Evolutionary conservation across 371 early-diverging fungal species (phyloP), one percentile per base, ranked within the genome.

Genomic region (Mortierella sp.): DNA sequence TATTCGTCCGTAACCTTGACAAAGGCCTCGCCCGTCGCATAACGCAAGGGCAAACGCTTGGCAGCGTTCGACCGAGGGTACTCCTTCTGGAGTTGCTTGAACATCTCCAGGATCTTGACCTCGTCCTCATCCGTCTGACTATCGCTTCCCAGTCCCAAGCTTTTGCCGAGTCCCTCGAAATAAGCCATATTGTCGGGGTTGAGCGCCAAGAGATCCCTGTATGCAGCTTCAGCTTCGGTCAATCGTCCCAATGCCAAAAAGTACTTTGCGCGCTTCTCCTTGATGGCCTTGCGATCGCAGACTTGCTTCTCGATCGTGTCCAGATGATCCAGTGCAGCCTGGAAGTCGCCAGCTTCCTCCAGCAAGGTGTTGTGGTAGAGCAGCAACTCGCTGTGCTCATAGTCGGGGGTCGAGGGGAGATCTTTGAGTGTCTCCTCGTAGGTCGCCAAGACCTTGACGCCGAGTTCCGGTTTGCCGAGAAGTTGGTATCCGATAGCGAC

Each of bases 401-500:
- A 96, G 71, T 90, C 92, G 32, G 82, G 86, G 35, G 87, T 89
- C 11, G 88, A 84, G 10, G 89, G 88, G 18, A 90, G 80, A 68
- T 88, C 91, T 90, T 93, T 94, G 79, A 95, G 83, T 38, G 93
- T 92, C 35, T 94, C 95, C 82, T 95, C 94, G 81, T 93, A 95
- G 5, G 92, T 88, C 10, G 89, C 84, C 74, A 97, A 87, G 4
- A 96, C 93, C 71, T 94, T 92, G 79, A 95, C 80, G 8, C 97
- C 97, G 38, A 90, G 89, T 44, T 96, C 96, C 70, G 93, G 93
- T 51, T 95, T 93, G 56, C 93, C 93, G 24, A 94, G 89, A 79
- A 98, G 82, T 71, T 97, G 97, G 85, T 97, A 96, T 8, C 97
- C 93, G 58, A 97, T 89, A 4, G 98, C 97, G 72, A 97, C 90